Conservation (phyloP, 352 stramenopile species). For the Thalassiosira oceanica region DNA sequence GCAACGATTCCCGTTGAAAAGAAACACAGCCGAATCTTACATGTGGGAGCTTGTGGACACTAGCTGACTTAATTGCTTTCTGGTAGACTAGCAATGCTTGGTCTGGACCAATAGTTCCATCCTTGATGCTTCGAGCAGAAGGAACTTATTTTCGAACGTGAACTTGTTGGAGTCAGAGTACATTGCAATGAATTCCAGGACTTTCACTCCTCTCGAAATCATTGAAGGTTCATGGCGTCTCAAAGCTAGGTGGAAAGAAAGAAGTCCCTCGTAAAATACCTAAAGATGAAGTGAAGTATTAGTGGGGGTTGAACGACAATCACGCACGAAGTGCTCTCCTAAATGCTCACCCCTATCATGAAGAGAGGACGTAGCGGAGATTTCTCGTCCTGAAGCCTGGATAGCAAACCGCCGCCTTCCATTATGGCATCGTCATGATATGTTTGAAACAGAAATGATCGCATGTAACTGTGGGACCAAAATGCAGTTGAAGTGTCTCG, state of each 20-base stretch:
- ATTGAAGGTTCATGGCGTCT: neutral
- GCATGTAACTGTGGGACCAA: constrained; percentile 1
- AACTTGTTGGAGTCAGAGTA: neutral
- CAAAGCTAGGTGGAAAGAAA: neutral
- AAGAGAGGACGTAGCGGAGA: neutral
- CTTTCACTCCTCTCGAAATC: neutral
- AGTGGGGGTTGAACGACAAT: too few relatives aligned
- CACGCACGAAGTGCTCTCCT: too few relatives aligned
- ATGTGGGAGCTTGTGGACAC: constrained; percentile 16
- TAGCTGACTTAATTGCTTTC: constrained; percentile 9
- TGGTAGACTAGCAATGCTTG: constrained; percentile 10
- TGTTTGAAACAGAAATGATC: constrained; percentile 1
- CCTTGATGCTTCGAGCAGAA: constrained; percentile 13
- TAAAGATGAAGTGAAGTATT: constrained; percentile 2
- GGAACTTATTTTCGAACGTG: constrained; percentile 22
- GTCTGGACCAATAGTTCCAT: constrained; percentile 6
- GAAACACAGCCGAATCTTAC: too few relatives aligned
- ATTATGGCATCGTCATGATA: neutral
- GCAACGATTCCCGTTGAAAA: too few relatives aligned
- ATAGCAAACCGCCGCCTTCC: constrained; percentile 1
- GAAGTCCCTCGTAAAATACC: neutral
- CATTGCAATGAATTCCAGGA: neutral
- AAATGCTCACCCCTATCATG: too few relatives aligned
- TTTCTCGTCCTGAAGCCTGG: neutral
- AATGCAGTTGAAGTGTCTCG: neutral